Evolutionary conservation across 495 filamentous ascomycete species (phyloP).

Genomic region (Lentithecium fluviatile): DNA sequence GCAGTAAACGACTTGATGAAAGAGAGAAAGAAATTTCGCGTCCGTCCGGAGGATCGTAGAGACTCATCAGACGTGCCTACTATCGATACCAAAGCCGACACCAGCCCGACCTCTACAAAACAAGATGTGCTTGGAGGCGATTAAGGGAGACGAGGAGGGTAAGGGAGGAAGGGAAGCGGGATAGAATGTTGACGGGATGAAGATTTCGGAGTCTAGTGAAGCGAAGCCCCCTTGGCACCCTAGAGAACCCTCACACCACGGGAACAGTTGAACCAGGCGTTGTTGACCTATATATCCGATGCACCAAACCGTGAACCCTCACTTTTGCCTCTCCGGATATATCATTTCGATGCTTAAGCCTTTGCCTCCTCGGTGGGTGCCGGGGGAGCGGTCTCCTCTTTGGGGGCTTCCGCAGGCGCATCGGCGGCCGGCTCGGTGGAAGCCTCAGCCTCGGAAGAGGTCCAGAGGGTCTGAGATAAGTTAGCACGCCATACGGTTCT

Average conservation of each 20-base stretch:
- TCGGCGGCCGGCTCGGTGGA: conserved; percentile 31
- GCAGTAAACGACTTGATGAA: not conserved
- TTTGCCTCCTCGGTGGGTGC: conserved; percentile 37
- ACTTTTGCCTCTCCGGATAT: conserved; percentile 24
- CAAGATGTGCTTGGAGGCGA: not conserved
- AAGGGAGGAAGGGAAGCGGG: not conserved
- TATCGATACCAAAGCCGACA: no score
- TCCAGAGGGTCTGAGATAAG: conserved; percentile 85
- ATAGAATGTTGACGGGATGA: conserved; percentile 27
- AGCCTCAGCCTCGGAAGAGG: conserved; percentile 90
- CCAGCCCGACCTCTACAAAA: not conserved
- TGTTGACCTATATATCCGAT: conserved; percentile 29
- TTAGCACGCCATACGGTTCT: conserved; percentile 12
- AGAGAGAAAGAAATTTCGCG: not conserved
- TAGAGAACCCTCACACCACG: conserved; percentile 21
- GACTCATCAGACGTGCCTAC: conserved; percentile 16
- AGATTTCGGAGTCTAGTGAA: conserved; percentile 33
- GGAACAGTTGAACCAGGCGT: conserved; percentile 26
- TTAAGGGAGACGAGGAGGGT: not conserved
- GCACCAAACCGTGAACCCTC: conserved; percentile 36
- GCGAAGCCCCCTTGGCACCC: conserved; percentile 22
- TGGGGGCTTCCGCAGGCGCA: conserved; percentile 12
- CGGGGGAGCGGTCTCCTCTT: conserved; percentile 32
- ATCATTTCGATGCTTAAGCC: conserved; percentile 23
- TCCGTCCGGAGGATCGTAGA: not conserved